Conservation (phyloP, 2,329 filamentous ascomycete genomes). For the Hymenoscyphus occultus region DNA sequence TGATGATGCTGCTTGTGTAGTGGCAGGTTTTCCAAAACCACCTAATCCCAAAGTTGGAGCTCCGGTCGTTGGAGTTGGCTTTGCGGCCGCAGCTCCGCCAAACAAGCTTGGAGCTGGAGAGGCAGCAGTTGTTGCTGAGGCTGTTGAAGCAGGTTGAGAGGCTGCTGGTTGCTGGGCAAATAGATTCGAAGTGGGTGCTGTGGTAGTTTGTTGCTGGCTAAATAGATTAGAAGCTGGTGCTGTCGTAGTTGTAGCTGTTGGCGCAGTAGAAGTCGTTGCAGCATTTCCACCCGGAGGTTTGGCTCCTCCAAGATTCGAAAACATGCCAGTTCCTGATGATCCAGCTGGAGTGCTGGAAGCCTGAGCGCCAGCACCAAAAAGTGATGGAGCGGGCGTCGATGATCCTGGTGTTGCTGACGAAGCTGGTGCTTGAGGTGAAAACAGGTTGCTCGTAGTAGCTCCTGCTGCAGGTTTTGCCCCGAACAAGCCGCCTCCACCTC, state of each 20-base stretch:
- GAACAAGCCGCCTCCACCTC: slow-evolving; percentile 19
- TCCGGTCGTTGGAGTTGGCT: slow-evolving; percentile 11
- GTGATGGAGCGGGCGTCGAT: slow-evolving; percentile 11
- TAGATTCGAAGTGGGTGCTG: slow-evolving; percentile 17
- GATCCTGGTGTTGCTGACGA: slow-evolving; percentile 12
- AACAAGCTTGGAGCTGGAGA: slow-evolving; percentile 13
- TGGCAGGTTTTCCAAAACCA: slow-evolving; percentile 1
- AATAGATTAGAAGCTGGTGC: neutral
- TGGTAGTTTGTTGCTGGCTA: neutral
- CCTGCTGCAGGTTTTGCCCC: slow-evolving; percentile 13
- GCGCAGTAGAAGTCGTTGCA: slow-evolving; percentile 10
- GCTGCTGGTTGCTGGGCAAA: slow-evolving; percentile 30
- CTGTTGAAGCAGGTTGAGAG: slow-evolving; percentile 1
- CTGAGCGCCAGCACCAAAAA: slow-evolving; percentile 7
- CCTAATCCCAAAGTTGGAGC: neutral
- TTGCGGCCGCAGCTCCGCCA: slow-evolving; percentile 9
- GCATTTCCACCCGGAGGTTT: slow-evolving; percentile 5
- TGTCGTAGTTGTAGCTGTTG: neutral
- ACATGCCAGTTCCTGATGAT: neutral
- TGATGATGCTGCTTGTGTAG: slow-evolving; percentile 10
- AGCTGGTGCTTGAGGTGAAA: slow-evolving; percentile 12
- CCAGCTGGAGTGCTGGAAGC: slow-evolving; percentile 7
- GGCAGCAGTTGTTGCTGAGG: slow-evolving; percentile 16
- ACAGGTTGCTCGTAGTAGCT: slow-evolving; percentile 7
- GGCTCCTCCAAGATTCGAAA: slow-evolving; percentile 5